Evolutionary conservation across 2,329 filamentous ascomycete species (phyloP).

Genomic region (Sporothrix curviconia): DNA sequence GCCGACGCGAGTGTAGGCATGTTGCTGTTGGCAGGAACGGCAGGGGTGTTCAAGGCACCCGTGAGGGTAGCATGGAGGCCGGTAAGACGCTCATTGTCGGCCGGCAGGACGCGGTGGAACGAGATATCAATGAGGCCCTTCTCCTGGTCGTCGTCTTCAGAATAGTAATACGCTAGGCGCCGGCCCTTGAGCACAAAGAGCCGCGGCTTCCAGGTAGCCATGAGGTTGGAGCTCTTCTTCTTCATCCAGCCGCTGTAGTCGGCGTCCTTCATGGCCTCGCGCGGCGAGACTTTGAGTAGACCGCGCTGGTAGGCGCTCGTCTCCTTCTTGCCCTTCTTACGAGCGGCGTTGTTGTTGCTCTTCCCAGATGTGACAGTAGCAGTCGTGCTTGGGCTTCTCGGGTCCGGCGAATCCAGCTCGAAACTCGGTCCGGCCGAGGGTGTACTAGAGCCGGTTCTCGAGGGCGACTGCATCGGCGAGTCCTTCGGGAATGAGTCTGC

Average conservation of each 20-base stretch:
- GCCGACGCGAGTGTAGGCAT: constrained; percentile 38
- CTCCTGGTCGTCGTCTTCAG: constrained; percentile 84
- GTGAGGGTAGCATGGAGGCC: constrained; percentile 88
- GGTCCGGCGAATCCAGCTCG: constrained; percentile 69
- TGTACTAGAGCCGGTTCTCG: constrained; percentile 69
- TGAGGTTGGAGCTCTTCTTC: constrained; percentile 92
- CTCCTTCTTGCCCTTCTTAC: constrained; percentile 80
- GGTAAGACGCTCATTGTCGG: constrained; percentile 84
- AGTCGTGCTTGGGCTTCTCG: constrained; percentile 48
- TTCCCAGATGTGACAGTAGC: constrained; percentile 43
- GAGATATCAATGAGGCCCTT: constrained; percentile 97
- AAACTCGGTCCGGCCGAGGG: constrained; percentile 62
- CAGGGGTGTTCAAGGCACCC: constrained; percentile 67
- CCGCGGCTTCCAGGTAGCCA: constrained; percentile 95
- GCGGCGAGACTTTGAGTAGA: constrained; percentile 70
- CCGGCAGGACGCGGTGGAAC: constrained; percentile 90
- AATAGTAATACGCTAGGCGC: constrained; percentile 91
- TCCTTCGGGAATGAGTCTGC: constrained; percentile 46
- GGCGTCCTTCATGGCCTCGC: constrained; percentile 75
- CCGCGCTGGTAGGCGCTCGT: constrained; percentile 92
- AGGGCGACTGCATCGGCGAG: constrained; percentile 55
- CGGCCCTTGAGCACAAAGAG: constrained; percentile 92
- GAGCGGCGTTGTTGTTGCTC: constrained; percentile 29
- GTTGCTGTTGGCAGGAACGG: constrained; percentile 43
- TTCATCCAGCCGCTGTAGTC: constrained; percentile 99